These are phyloP conservation scores for Kurtzmaniella cleridarum DNA, from an alignment of 805 yeast species.

Conservation along the genomic window DNA sequence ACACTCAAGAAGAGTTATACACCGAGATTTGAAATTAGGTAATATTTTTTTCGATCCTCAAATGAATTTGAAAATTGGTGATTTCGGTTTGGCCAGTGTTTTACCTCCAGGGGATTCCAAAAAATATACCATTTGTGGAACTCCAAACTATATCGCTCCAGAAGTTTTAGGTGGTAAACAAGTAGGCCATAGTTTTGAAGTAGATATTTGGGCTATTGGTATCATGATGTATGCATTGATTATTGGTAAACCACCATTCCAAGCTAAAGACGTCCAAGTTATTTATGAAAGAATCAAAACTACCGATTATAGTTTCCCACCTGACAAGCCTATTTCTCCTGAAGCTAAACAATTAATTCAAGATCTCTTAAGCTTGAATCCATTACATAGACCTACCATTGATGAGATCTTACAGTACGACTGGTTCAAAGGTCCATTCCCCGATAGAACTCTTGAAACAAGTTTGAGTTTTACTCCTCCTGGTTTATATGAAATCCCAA, in stretches of 20 bases:
- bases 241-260: conserved; percentile 96
- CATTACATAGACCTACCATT: conserved; percentile 74
- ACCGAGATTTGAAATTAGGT: conserved; percentile 93
- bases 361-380: conserved; percentile 72
- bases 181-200: conserved; percentile 89
- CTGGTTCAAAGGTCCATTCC: conserved; percentile 88
- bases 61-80: conserved; percentile 95
- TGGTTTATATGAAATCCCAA: conserved; percentile 45
- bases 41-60: conserved; percentile 90
- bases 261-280: conserved; percentile 86
- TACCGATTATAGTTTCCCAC: conserved; percentile 77
- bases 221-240: conserved; percentile 92
- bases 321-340: conserved; percentile 56
- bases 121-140: conserved; percentile 94
- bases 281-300: conserved; percentile 89
- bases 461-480: conserved; percentile 63
- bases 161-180: conserved; percentile 88
- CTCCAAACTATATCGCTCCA: conserved; percentile 98
- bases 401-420: conserved; percentile 74
- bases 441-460: conserved; percentile 57
- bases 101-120: conserved; percentile 65
- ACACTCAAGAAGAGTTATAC: conserved; percentile 89
- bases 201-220: conserved; percentile 97
- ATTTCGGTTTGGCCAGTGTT: conserved; percentile 97
- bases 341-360: conserved; percentile 71